phyloP scores from a whole-genome alignment of 75 land plant species.

The Larix kaempferi region DNA sequence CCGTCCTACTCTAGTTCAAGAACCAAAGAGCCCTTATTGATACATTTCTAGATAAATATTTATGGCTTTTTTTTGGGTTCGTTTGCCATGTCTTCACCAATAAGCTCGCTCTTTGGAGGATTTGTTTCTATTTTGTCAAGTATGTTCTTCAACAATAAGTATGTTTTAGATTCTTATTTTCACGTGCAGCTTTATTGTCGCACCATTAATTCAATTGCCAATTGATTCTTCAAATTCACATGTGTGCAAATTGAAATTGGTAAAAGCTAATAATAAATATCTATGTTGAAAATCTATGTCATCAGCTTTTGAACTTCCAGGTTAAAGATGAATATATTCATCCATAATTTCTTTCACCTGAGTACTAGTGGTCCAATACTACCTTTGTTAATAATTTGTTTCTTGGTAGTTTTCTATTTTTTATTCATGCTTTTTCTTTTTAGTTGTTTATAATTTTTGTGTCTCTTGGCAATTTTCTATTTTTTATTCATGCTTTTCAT shows the following conservation, averaged over 20 bases:
- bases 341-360: not conserved
- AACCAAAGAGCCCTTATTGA: no score
- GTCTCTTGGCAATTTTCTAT: no score
- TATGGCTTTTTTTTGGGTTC: no score
- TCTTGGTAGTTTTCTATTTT: not conserved
- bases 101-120: no score
- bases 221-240: constrained; percentile 85
- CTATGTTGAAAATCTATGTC: not conserved
- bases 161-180: no score
- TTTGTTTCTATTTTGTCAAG: no score
- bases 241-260: constrained; percentile 87
- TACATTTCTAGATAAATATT: no score
- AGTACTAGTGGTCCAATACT: not conserved
- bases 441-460: not conserved
- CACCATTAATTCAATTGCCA: constrained; percentile 68
- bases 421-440: not conserved
- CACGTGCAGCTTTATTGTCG: constrained; percentile 39
- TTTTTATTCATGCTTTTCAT: no score
- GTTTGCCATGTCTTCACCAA: no score
- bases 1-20: no score
- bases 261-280: constrained; percentile 13
- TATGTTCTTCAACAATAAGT: no score
- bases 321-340: not conserved
- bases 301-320: not conserved
- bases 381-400: not conserved